A percentile compares a stretch with the other conserved stretches of the same genome.
Evolutionary conservation across 1,139 yeast genomes (phyloP).

Genomic region (Casaregolazyma suthepensis): DNA sequence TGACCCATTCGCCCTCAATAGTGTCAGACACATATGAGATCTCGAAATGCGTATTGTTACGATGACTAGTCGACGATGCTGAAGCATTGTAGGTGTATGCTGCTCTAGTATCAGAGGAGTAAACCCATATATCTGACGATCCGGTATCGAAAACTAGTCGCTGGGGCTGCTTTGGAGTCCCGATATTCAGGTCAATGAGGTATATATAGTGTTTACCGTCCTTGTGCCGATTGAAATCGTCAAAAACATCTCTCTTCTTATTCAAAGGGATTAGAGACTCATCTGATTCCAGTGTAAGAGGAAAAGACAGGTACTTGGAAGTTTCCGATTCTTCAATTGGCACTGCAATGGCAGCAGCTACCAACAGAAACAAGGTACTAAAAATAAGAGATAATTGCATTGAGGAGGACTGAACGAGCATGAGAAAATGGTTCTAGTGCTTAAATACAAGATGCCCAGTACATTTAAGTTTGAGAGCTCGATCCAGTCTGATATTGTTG

Average conservation of each 20-base stretch:
- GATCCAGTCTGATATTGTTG: background rate
- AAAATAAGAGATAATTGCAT: background rate
- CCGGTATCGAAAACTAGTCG: slow-evolving; percentile 52
- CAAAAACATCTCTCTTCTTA: background rate
- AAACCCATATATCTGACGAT: slow-evolving; percentile 60
- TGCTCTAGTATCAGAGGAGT: slow-evolving; percentile 5
- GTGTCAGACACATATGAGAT: slow-evolving; percentile 26
- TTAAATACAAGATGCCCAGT: background rate
- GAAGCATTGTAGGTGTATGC: background rate
- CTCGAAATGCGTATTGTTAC: slow-evolving; percentile 17
- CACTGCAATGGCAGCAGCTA: background rate
- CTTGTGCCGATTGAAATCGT: background rate
- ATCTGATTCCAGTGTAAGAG: background rate
- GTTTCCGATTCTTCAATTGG: background rate
- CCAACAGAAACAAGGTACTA: background rate
- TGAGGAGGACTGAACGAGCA: background rate
- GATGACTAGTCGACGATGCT: slow-evolving; percentile 16
- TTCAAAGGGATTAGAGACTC: background rate
- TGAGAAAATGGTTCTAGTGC: too few relatives aligned
- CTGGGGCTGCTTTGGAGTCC: slow-evolving; percentile 26
- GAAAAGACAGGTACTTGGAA: background rate
- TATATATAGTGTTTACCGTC: background rate
- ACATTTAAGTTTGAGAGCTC: background rate
- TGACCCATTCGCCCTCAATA: slow-evolving; percentile 44
- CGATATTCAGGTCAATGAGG: slow-evolving; percentile 19